These are phyloP conservation scores for Nicotiana otophora DNA, from an alignment of 257 asterid species.

Conservation along the genomic window DNA sequence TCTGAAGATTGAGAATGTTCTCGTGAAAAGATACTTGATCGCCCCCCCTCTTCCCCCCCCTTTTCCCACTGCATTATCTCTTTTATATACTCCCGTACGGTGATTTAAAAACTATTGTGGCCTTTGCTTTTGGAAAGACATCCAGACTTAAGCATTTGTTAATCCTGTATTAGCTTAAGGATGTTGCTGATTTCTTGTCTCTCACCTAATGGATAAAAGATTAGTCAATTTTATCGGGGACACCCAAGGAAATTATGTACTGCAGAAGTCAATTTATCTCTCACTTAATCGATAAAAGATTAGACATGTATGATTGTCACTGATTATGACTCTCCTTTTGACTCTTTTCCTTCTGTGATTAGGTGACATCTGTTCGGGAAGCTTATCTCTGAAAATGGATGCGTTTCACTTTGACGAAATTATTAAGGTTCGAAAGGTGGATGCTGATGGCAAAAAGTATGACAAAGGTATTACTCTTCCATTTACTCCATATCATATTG, in stretches of 20 bases:
- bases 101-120: neutral
- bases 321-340: neutral
- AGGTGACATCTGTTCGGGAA: neutral
- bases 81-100: neutral
- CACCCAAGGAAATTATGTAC: neutral
- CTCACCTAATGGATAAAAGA: neutral
- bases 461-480: conserved; percentile 50
- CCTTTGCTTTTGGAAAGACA: neutral
- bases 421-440: conserved; percentile 36
- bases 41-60: neutral
- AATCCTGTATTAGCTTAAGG: neutral
- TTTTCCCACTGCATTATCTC: neutral
- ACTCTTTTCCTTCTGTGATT: neutral
- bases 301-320: neutral
- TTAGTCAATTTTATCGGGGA: neutral
- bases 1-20: neutral
- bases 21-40: neutral
- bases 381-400: conserved; percentile 32
- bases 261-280: neutral
- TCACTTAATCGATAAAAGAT: neutral
- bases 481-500: neutral
- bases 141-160: neutral
- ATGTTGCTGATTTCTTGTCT: neutral
- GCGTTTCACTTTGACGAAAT: conserved; percentile 55
- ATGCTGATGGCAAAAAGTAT: conserved; percentile 47